Base-by-base conservation (phyloP, 1,284 basidiomycete species). In the Baeospora myosura region DNA sequence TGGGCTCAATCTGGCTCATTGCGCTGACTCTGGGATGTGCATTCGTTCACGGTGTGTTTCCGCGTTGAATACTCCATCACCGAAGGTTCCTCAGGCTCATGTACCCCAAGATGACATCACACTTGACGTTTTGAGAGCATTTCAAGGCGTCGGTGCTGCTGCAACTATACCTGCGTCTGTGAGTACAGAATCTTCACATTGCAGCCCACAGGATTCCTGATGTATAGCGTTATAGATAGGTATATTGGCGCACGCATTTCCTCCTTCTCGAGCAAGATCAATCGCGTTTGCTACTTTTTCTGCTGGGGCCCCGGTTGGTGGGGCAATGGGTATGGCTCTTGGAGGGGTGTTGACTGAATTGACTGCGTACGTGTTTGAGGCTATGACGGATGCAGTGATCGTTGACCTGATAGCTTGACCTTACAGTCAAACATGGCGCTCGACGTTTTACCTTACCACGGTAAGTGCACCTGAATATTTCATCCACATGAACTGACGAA, bases 261-360 rank as follows among this genome's bases (percentile, higher is more conserved):
- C 82, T 3, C 76, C 79, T 0, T 77, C 80, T 0, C 68, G 68
- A 5, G 69, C 78, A 1, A 73, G 89, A 3, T 77, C 82, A 0
- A 61, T 77, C 0, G 88, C 87, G 0, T 90, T 90, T 49, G 77
- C 88, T 1, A 79, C 80, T 0, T 89, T 89, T 47, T 69, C 78
- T 3, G 75, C 88, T 0, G 89, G 90, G 11, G 87, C 86, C 3
- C 88, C 90, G 0, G 60, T 91, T 1, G 89, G 88, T 0, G 81
- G 72, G 0, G 80, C 76, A 0, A 60, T 91, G 5, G 88, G 88
- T 1, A 68, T 71, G 5, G 60, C 78, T 4, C 33, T 90, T 0
- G 86, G 85, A 0, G 78, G 86, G 23, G 62, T 84, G 2, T 63
- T 93, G 16, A 83, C 79, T 0, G 72, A 88, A 50, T 72, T 79